Conservation (phyloP, 768 basidiomycete species). For the Leccinum subtestaceum region DNA sequence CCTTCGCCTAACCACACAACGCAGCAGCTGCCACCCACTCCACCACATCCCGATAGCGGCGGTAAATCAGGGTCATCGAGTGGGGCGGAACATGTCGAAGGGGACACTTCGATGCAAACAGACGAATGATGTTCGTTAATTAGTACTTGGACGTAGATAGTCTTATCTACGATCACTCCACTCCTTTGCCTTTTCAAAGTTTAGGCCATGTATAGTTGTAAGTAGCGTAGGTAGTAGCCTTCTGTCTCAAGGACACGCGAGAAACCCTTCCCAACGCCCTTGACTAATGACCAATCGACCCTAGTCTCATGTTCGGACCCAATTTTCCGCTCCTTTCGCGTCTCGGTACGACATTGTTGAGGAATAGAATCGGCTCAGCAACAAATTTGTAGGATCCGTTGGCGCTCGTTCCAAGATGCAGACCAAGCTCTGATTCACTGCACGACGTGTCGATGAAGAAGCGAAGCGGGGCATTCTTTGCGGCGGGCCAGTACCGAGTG, state of each 20-base stretch:
- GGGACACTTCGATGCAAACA: conserved; percentile 6
- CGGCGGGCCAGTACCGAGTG: too few relatives aligned
- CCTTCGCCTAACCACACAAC: conserved; percentile 9
- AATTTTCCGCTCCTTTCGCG: neutral
- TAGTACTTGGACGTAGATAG: neutral
- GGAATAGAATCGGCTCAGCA: neutral
- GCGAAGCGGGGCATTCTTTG: neutral
- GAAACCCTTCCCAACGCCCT: neutral
- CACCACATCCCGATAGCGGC: conserved; percentile 1
- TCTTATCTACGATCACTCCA: neutral
- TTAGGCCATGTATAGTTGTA: neutral
- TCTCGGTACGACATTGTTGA: neutral
- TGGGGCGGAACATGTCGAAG: neutral
- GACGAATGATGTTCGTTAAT: neutral
- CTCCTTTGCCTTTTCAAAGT: neutral
- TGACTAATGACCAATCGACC: neutral
- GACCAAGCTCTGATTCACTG: neutral
- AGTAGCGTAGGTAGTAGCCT: neutral
- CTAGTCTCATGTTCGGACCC: neutral
- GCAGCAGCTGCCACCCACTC: conserved; percentile 1
- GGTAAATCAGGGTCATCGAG: neutral
- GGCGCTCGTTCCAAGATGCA: neutral
- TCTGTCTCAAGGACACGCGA: neutral
- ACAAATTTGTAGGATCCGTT: neutral
- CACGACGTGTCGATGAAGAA: neutral